A percentile compares a stretch with the other conserved stretches of the same genome.
phyloP scores from a whole-genome alignment of 805 yeast genomes.

The Ascoidea rubescens region DNA sequence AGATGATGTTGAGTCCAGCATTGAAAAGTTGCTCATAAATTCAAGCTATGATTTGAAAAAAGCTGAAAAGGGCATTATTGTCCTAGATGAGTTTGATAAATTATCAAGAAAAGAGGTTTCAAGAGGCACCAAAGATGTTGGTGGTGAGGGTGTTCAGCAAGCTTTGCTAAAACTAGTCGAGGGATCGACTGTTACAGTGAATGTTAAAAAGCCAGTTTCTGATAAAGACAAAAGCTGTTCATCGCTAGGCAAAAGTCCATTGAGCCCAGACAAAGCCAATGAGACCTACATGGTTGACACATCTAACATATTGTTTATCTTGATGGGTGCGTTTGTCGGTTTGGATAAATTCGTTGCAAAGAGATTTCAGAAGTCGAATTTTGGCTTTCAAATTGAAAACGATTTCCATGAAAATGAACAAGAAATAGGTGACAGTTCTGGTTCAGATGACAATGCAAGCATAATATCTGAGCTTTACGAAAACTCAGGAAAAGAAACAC shows the following conservation, averaged over 20 bases:
- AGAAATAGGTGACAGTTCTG: background rate
- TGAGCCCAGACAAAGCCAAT: constrained; percentile 20
- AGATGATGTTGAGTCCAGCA: constrained; percentile 46
- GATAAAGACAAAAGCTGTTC: constrained; percentile 12
- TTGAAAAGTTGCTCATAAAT: constrained; percentile 34
- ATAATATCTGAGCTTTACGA: background rate
- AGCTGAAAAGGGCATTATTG: constrained; percentile 44
- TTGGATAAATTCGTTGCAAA: constrained; percentile 32
- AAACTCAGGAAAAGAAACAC: constrained; percentile 12
- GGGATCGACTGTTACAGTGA: constrained; percentile 37
- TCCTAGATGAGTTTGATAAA: constrained; percentile 46
- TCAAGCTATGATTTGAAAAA: constrained; percentile 37
- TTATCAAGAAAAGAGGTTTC: constrained; percentile 33
- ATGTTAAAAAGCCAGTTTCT: constrained; percentile 28
- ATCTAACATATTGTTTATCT: constrained; percentile 37
- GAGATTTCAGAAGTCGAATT: constrained; percentile 20
- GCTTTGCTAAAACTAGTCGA: constrained; percentile 42
- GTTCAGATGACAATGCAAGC: background rate
- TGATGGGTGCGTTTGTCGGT: constrained; percentile 54
- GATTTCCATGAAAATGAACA: constrained; percentile 2
- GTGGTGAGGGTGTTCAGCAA: constrained; percentile 57
- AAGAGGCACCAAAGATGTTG: constrained; percentile 39
- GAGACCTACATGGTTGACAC: constrained; percentile 39
- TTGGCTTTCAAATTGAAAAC: constrained; percentile 14
- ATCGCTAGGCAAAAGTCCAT: constrained; percentile 17